phyloP scores from a whole-genome alignment of 257 asterid genomes.

The Scutellaria galericulata region DNA sequence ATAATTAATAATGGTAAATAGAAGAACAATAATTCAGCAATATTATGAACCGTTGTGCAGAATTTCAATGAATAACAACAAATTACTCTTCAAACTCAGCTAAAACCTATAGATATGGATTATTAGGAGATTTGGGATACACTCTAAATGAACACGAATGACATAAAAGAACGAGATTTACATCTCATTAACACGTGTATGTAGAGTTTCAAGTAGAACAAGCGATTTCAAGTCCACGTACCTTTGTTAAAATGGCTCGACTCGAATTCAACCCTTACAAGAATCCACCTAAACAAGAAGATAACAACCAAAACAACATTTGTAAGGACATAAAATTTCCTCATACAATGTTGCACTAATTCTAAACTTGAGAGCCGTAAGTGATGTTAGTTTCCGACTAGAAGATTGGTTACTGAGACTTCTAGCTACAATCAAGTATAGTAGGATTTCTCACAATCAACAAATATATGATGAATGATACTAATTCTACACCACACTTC shows the following conservation, averaged over 20 bases:
- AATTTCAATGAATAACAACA: neutral
- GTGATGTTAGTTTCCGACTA: neutral
- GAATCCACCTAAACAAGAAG: neutral
- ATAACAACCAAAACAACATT: no score
- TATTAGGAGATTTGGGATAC: neutral
- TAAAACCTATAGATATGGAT: neutral
- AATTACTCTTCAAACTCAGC: neutral
- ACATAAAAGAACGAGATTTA: slow-evolving; percentile 18
- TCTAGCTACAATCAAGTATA: neutral
- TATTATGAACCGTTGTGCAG: no score
- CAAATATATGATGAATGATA: slow-evolving; percentile 8
- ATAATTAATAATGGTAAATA: no score
- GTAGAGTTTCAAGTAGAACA: neutral
- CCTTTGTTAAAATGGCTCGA: neutral
- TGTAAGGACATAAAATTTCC: no score
- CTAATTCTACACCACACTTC: neutral
- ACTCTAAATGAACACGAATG: neutral
- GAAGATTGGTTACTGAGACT: neutral
- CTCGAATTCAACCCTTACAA: neutral
- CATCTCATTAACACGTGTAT: slow-evolving; percentile 6
- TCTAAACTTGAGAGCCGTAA: neutral
- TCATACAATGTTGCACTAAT: no score
- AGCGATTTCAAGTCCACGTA: slow-evolving; percentile 20
- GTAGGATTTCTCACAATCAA: neutral
- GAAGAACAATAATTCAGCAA: no score